Conservation (phyloP, 2,329 filamentous ascomycete species). For the Dothiorella sarmentorum region DNA sequence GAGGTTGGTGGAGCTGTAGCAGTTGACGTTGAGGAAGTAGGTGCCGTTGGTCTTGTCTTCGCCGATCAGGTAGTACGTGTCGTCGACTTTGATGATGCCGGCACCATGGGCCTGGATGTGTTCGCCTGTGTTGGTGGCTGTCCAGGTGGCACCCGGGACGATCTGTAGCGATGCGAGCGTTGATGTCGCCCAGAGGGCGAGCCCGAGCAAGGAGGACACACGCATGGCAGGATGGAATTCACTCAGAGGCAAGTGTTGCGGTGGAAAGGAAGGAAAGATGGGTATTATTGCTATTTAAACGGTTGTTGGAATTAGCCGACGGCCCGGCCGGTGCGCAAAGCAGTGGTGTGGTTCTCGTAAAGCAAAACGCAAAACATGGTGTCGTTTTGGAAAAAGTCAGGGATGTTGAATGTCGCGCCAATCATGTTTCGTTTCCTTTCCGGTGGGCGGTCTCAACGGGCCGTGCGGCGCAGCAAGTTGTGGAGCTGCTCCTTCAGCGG, state of each 20-base stretch:
- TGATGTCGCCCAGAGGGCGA: constrained; percentile 23
- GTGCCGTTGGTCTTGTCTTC: constrained; percentile 66
- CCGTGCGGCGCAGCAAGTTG: not conserved
- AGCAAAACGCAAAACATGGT: too few species aligned
- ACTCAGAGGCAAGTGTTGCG: too few species aligned
- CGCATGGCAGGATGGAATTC: not conserved
- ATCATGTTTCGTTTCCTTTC: not conserved
- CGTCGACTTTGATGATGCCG: constrained; percentile 57
- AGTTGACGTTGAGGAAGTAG: constrained; percentile 63
- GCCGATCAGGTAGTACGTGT: constrained; percentile 64
- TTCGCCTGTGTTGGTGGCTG: constrained; percentile 42
- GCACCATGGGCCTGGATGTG: constrained; percentile 66
- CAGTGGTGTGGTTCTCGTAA: too few species aligned
- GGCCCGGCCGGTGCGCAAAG: too few species aligned
- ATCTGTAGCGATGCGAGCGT: constrained; percentile 35
- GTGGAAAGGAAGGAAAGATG: too few species aligned
- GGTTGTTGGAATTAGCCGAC: too few species aligned
- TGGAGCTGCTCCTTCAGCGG: not conserved
- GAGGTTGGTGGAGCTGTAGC: constrained; percentile 62
- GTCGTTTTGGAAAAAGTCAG: not conserved
- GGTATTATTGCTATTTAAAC: too few species aligned
- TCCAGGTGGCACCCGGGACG: constrained; percentile 40
- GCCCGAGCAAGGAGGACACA: not conserved
- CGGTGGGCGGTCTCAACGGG: not conserved
- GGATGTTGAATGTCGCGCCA: not conserved